Evolutionary conservation across 2,329 filamentous ascomycete genomes (phyloP), one percentile per base, ranked within the genome.

Genomic region (Fusarium sp.): DNA sequence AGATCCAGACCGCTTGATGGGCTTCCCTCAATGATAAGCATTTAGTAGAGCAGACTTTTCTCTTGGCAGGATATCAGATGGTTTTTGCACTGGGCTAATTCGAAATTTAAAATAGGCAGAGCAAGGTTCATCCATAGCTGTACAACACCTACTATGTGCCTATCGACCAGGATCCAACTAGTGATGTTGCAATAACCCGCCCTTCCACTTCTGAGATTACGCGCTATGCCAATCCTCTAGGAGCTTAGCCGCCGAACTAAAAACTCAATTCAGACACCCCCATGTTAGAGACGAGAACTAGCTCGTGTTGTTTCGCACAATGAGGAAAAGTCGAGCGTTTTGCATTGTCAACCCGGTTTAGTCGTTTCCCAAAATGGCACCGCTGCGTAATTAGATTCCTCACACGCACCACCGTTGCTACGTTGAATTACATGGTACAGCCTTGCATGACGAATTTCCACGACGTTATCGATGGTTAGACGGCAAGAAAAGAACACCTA

Each of bases 201-300:
- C 38, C 29, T 52, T 48, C 22, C 29, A 19, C 34, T 26, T 46
- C 49, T 25, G 12, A 32, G 41, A 24, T 26, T 40, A 26, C 38
- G 22, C 19, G 26, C 41, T 12, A 25, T 57, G 25, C 9, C 41
- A 50, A 19, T 34, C 39, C 56, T 55, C 45, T 31, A 43, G 31
- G 24, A 65, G 42, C 61, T 41, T 61, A 41, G 40, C 47, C 26
- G 36, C 58, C 34, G 50, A 45, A 45, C 46, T 34, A 24, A 38
- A 42, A 65, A 65, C 57, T 42, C 57, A 61, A 65, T 57, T 45
- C 43, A 50, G 47, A 58, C 52, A 62, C 57, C 51, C 58, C 58
- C 48, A 50, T 48, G 29, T 61, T 49, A n/a, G 39, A 44, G 52
- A 32, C 53, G 39, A 44, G 52, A 32, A 49, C 58, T 49, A 51